Conservation (phyloP, 345 rosid species). For the Lenwebbia sp. region DNA sequence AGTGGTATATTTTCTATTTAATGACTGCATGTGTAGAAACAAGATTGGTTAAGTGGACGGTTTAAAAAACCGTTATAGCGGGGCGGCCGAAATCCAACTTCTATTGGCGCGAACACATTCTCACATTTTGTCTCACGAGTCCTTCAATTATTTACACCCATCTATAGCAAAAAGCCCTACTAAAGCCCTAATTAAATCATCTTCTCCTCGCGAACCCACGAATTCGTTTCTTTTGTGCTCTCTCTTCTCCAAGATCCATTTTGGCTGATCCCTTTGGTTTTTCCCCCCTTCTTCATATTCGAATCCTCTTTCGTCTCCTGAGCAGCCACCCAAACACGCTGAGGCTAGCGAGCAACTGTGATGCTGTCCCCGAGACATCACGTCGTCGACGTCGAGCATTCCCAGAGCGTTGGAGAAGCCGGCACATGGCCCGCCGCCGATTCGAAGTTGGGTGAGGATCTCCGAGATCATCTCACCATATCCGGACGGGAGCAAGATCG, state of each 20-base stretch:
- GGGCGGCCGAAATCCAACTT: neutral
- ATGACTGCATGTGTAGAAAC: no score
- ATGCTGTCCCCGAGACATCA: neutral
- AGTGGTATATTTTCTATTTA: no score
- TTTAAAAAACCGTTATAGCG: no score
- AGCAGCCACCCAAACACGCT: neutral
- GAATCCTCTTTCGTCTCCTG: neutral
- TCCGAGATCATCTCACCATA: neutral
- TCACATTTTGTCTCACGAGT: neutral
- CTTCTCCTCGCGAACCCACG: neutral
- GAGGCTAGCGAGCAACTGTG: neutral
- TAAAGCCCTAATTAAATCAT: neutral
- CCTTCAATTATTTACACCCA: neutral
- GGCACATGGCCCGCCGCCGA: neutral
- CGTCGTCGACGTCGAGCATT: neutral
- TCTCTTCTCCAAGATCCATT: neutral
- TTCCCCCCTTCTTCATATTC: neutral
- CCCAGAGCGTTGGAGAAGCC: neutral
- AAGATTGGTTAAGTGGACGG: no score
- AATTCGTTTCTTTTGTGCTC: neutral
- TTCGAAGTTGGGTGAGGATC: neutral
- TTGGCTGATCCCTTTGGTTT: neutral
- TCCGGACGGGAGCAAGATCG: neutral
- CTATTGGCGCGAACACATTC: neutral
- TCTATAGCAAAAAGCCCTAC: no score